These are phyloP conservation scores for Solanum bulbocastanum DNA, from an alignment of 257 asterid genomes.

Conservation along the genomic window DNA sequence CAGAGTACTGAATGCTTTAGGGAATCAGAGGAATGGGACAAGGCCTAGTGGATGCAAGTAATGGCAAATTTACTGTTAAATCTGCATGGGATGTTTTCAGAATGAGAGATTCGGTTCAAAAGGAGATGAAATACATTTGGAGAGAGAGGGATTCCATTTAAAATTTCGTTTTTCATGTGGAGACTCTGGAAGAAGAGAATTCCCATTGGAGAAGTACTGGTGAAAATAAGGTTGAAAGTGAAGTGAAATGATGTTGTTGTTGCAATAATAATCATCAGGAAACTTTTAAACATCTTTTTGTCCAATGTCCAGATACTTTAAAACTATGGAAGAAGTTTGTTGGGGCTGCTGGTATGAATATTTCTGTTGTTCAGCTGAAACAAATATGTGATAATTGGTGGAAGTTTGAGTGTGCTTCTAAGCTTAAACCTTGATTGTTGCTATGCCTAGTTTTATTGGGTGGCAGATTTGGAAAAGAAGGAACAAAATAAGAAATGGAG, in stretches of 20 bases:
- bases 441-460: too few species aligned
- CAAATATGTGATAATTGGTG: too few species aligned
- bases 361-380: too few species aligned
- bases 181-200: background rate
- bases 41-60: background rate
- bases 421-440: too few species aligned
- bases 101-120: too few species aligned
- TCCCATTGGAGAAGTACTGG: background rate
- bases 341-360: background rate
- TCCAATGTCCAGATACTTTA: background rate
- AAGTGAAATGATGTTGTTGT: background rate
- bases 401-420: too few species aligned
- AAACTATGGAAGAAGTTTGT: background rate
- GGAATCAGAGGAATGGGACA: background rate
- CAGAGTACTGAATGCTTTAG: background rate
- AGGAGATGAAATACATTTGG: background rate
- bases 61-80: too few species aligned
- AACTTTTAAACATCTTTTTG: background rate
- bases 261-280: background rate
- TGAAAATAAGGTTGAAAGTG: background rate
- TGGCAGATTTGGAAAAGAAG: too few species aligned
- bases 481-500: too few species aligned
- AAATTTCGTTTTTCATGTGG: background rate
- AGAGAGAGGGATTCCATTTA: background rate
- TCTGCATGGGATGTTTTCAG: background rate